phyloP scores from a whole-genome alignment of 164 flowering plant species.

The Akebia trifoliata region DNA sequence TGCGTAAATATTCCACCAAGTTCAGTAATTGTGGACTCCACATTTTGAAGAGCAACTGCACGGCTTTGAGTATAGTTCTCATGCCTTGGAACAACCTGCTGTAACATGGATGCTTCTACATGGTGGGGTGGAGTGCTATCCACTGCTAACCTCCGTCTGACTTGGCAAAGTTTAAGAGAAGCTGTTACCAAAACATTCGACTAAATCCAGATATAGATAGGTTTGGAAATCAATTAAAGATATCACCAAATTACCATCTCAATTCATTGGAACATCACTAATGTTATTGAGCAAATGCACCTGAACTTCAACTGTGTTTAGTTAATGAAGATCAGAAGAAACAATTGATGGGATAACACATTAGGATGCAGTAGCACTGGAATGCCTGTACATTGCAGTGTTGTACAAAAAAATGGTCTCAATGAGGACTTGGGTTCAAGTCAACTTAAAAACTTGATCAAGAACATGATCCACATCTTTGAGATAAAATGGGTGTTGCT shows the following conservation, averaged over 20 bases:
- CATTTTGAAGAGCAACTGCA: conserved; percentile 73
- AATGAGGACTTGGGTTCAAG: no score
- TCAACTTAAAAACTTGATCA: no score
- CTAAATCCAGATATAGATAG: background rate
- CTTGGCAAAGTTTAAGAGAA: conserved; percentile 13
- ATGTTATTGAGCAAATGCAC: no score
- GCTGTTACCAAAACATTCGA: conserved; percentile 3
- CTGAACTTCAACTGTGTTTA: no score
- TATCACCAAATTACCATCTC: background rate
- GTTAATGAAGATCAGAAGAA: no score
- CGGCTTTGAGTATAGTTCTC: conserved; percentile 52
- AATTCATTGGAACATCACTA: no score
- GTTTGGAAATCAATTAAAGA: background rate
- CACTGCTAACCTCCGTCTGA: conserved; percentile 66
- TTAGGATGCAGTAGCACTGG: no score
- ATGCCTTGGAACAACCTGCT: conserved; percentile 73
- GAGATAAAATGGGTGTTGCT: no score
- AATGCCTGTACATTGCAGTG: no score
- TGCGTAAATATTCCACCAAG: conserved; percentile 82
- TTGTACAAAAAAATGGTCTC: no score
- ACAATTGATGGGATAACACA: no score
- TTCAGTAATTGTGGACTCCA: conserved; percentile 88
- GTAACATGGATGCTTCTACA: conserved; percentile 76
- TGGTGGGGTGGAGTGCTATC: conserved; percentile 58
- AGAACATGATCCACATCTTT: no score